Percentiles rank a stretch among this genome's conserved stretches.
These are phyloP conservation scores for Singerocomus inundabilis DNA, from an alignment of 1,284 basidiomycete genomes.

Conservation along the genomic window DNA sequence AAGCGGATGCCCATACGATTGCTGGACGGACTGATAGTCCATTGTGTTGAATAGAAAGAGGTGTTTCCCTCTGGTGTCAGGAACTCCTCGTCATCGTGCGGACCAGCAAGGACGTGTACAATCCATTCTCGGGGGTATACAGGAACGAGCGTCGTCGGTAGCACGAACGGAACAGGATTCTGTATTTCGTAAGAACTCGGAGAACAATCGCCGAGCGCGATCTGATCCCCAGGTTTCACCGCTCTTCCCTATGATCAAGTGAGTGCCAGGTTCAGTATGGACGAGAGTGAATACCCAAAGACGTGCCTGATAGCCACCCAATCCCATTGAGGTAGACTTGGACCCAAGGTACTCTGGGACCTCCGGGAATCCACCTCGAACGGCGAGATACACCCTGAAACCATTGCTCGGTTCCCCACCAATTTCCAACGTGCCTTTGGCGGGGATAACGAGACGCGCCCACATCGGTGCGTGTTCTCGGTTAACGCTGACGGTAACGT, in stretches of 20 bases:
- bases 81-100: conserved; percentile 62
- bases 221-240: conserved; percentile 46
- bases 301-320: conserved; percentile 58
- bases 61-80: conserved; percentile 47
- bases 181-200: conserved; percentile 21
- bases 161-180: conserved; percentile 2
- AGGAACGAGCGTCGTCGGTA: conserved; percentile 37
- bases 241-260: conserved; percentile 46
- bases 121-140: conserved; percentile 50
- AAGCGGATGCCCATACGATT: conserved; percentile 61
- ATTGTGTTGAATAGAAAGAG: conserved; percentile 47
- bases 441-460: conserved; percentile 47
- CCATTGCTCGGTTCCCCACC: conserved; percentile 35
- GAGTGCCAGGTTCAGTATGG: neutral
- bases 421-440: conserved; percentile 44
- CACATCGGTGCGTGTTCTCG: conserved; percentile 45
- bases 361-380: conserved; percentile 61
- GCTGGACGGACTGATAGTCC: conserved; percentile 56
- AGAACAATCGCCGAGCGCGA: conserved; percentile 37
- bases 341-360: conserved; percentile 60
- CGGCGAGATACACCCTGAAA: conserved; percentile 55
- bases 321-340: conserved; percentile 59
- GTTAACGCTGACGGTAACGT: conserved; percentile 44
- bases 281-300: neutral
- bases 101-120: conserved; percentile 58